Percentiles rank a stretch among this genome's conserved stretches.
These are phyloP conservation scores for Pseudocercospora musae DNA, from an alignment of 2,329 filamentous ascomycete species.

Conservation along the genomic window DNA sequence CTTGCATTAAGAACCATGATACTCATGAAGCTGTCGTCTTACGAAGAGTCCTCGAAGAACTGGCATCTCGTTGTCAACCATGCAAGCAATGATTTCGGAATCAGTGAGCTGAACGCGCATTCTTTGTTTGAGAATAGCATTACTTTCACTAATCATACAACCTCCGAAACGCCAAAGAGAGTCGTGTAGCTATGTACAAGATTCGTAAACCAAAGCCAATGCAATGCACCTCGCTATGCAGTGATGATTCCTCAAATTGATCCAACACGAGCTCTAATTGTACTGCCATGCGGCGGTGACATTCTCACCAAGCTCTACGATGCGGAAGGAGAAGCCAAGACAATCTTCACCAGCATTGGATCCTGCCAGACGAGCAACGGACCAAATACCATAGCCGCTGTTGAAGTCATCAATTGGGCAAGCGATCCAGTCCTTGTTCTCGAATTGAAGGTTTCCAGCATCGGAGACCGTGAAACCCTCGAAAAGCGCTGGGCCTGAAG, in stretches of 20 bases:
- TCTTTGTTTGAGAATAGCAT: not conserved
- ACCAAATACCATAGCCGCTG: conserved; percentile 4
- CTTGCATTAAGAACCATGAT: not conserved
- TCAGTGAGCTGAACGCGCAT: no score
- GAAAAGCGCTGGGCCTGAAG: conserved; percentile 22
- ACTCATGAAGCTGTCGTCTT: not conserved
- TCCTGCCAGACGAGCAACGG: conserved; percentile 1
- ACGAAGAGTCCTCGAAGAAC: not conserved
- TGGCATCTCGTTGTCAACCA: no score
- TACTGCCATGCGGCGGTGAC: conserved; percentile 11
- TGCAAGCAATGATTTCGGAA: not conserved
- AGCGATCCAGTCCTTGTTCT: conserved; percentile 12
- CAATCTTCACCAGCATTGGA: conserved; percentile 2
- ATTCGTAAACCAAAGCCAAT: not conserved
- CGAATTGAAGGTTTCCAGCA: conserved; percentile 13
- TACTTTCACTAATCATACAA: not conserved
- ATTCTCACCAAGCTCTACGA: not conserved
- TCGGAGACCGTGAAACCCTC: conserved; percentile 23
- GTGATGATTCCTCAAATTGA: no score
- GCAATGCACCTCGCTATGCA: not conserved
- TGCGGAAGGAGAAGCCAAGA: conserved; percentile 6
- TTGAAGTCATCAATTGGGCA: conserved; percentile 2
- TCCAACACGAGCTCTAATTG: not conserved
- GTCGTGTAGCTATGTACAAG: not conserved
- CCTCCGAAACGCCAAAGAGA: not conserved